A percentile compares a stretch with the other conserved stretches of the same genome.
Evolutionary conservation across 116 monocot species (phyloP).

Genomic region (Posidonia oceanica): DNA sequence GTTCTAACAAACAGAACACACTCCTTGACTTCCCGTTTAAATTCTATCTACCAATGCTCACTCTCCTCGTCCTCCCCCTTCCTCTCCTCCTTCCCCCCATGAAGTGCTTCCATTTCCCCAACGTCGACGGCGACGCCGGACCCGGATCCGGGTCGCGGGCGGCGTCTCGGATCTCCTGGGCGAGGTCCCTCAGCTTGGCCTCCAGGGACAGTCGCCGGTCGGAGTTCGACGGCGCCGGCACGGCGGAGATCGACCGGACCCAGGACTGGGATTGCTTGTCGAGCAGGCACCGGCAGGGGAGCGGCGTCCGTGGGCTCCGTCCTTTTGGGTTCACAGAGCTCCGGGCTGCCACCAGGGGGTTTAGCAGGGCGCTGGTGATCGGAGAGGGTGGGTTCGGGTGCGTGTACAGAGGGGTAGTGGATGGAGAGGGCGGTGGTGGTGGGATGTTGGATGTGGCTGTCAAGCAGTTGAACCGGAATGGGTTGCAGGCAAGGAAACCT

Average conservation of each 20-base stretch:
- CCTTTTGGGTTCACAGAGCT: slow-evolving; percentile 46
- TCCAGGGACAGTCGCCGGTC: slow-evolving; percentile 12
- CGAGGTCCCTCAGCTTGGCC: slow-evolving; percentile 21
- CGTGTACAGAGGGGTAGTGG: slow-evolving; percentile 38
- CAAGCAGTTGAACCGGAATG: slow-evolving; percentile 42
- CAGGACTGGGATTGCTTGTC: background rate
- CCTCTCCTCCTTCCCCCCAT: slow-evolving; percentile 13
- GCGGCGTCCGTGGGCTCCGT: slow-evolving; percentile 21
- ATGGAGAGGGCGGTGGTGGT: slow-evolving; percentile 2
- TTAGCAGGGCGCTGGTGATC: slow-evolving; percentile 35
- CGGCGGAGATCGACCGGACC: background rate
- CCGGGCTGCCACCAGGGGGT: slow-evolving; percentile 45
- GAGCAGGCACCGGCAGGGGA: background rate
- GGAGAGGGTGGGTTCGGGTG: slow-evolving; percentile 67
- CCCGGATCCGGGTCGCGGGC: background rate
- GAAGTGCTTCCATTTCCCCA: slow-evolving; percentile 56
- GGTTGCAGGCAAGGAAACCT: slow-evolving; percentile 34
- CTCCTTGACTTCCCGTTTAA: no score
- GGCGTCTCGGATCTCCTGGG: slow-evolving; percentile 14
- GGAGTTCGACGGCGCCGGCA: slow-evolving; percentile 4
- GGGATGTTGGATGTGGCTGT: slow-evolving; percentile 42
- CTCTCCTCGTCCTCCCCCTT: background rate
- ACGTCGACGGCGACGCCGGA: slow-evolving; percentile 5
- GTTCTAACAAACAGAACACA: no score
- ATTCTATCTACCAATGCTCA: no score